These are phyloP conservation scores for Oleoguttula mirabilis DNA, from an alignment of 495 filamentous ascomycete genomes.

Conservation along the genomic window DNA sequence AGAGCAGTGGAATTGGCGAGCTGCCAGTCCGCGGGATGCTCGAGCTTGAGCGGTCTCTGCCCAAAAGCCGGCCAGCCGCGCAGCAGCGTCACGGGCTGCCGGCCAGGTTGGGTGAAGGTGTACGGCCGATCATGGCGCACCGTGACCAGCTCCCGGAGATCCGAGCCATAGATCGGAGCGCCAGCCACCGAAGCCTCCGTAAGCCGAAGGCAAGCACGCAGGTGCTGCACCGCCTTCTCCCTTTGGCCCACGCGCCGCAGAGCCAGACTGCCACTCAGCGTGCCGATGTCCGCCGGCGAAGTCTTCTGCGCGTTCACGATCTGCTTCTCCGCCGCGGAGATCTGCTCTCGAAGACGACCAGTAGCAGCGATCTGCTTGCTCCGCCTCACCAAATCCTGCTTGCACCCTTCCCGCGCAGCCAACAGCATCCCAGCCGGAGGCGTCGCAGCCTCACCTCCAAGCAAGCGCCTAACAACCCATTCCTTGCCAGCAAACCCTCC, in stretches of 20 bases:
- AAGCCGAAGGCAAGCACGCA: constrained; percentile 10
- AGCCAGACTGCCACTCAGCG: constrained; percentile 4
- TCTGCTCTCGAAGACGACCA: background rate
- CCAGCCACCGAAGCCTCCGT: background rate
- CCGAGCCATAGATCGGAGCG: constrained; percentile 14
- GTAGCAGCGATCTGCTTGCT: constrained; percentile 7
- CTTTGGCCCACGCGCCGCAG: background rate
- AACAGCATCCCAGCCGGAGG: background rate
- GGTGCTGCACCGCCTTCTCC: constrained; percentile 9
- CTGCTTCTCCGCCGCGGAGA: background rate
- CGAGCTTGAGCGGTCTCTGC: constrained; percentile 4
- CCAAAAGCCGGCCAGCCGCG: constrained; percentile 13
- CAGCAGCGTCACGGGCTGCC: background rate
- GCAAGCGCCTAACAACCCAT: constrained; percentile 8
- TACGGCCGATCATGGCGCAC: constrained; percentile 5
- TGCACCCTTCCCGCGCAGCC: background rate
- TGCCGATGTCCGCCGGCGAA: background rate
- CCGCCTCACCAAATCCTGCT: constrained; percentile 1
- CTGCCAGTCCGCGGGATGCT: constrained; percentile 13
- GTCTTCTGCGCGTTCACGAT: background rate
- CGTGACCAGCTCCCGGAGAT: constrained; percentile 13
- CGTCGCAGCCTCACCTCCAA: constrained; percentile 1
- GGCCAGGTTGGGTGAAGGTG: background rate
- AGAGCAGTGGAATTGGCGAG: constrained; percentile 4
- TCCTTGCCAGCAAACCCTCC: constrained; percentile 71